Percentiles rank a stretch among this genome's conserved stretches.
Conservation (phyloP, 139 green algal species). For the Chlorella ohadii region DNA sequence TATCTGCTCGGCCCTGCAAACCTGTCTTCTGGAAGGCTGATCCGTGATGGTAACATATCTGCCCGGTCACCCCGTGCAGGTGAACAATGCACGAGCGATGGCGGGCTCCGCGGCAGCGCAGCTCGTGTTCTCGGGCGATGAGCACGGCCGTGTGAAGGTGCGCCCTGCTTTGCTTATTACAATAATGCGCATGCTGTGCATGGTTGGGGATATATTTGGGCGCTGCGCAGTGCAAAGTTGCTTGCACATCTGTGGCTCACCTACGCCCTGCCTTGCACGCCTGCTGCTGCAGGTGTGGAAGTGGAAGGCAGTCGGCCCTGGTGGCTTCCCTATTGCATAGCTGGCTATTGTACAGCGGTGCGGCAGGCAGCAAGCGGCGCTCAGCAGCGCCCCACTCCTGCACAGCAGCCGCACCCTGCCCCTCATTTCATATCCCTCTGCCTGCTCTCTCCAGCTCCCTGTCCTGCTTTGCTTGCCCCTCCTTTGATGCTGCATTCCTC, state of each 20-base stretch:
- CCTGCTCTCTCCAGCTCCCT: background rate
- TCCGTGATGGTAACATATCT: too few species aligned
- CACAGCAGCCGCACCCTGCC: background rate
- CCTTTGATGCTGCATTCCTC: background rate
- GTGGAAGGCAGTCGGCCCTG: constrained; percentile 52
- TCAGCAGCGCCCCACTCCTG: background rate
- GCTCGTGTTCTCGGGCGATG: constrained; percentile 67
- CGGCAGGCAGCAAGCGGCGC: background rate
- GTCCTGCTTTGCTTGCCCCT: background rate
- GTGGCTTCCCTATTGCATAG: constrained; percentile 14
- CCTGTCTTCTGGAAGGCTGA: too few species aligned
- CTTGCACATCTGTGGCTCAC: too few species aligned
- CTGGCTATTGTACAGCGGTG: background rate
- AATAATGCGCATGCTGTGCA: too few species aligned
- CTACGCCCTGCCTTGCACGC: too few species aligned
- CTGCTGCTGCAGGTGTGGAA: constrained; percentile 46
- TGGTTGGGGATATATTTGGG: too few species aligned
- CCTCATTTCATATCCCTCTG: background rate
- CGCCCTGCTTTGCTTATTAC: too few species aligned
- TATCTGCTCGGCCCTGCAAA: too few species aligned
- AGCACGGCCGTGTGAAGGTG: constrained; percentile 66
- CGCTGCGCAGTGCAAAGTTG: too few species aligned
- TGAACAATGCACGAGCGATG: constrained; percentile 60
- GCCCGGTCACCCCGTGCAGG: too few species aligned
- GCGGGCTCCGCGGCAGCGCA: constrained; percentile 36